phyloP scores from a whole-genome alignment of 2,329 filamentous ascomycete genomes.

The Aureobasidium sp. region DNA sequence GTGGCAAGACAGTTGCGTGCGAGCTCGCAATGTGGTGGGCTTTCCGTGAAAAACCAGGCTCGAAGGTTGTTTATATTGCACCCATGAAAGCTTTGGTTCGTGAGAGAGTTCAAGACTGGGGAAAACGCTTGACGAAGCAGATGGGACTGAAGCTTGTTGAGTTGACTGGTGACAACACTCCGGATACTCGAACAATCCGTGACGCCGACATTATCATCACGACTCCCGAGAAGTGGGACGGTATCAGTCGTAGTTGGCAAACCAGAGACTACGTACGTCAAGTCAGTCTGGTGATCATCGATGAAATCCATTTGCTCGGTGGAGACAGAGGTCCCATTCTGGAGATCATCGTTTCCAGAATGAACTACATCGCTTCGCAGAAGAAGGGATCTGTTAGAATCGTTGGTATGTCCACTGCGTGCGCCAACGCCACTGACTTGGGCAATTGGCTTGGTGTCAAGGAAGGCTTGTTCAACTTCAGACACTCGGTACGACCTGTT shows the following conservation, averaged over 20 bases:
- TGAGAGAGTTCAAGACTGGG: constrained; percentile 94
- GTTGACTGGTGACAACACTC: constrained; percentile 94
- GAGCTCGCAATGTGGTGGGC: constrained; percentile 99
- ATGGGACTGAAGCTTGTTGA: constrained; percentile 89
- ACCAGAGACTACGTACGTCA: constrained; percentile 92
- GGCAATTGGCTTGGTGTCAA: constrained; percentile 97
- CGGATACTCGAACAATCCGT: constrained; percentile 88
- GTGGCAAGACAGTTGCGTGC: constrained; percentile 92
- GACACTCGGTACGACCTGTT: constrained; percentile 92
- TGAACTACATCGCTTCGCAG: constrained; percentile 98
- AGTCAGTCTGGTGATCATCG: constrained; percentile 93
- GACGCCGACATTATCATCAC: constrained; percentile 97
- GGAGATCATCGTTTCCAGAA: constrained; percentile 84
- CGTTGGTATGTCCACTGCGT: constrained; percentile 98
- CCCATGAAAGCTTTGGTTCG: constrained; percentile 98
- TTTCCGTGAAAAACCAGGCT: constrained; percentile 85
- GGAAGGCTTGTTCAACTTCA: constrained; percentile 90
- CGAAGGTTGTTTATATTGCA: constrained; percentile 97
- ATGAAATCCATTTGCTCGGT: constrained; percentile 95
- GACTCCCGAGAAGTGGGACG: constrained; percentile 99
- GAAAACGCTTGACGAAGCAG: constrained; percentile 65
- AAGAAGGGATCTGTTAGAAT: constrained; percentile 82
- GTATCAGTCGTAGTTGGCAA: constrained; percentile 98
- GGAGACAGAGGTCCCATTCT: constrained; percentile 94
- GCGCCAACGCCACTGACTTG: constrained; percentile 87